Conservation (phyloP, 2,329 filamentous ascomycete species). For the Byssochlamys sp. region DNA sequence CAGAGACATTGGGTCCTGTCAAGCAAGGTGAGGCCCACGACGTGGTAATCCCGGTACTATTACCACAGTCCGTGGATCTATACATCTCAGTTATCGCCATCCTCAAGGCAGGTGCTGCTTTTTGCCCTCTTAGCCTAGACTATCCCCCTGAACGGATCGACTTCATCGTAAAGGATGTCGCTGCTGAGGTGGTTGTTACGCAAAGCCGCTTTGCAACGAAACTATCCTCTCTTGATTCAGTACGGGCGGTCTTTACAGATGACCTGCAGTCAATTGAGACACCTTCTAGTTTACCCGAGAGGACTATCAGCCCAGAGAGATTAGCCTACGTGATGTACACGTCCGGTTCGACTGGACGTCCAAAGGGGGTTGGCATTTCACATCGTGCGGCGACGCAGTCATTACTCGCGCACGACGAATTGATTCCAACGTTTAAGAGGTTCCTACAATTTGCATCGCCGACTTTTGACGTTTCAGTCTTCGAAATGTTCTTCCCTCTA, state of each 20-base stretch:
- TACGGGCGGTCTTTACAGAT: slow-evolving; percentile 15
- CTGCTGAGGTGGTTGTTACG: slow-evolving; percentile 59
- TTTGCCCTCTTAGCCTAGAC: slow-evolving; percentile 75
- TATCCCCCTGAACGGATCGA: slow-evolving; percentile 64
- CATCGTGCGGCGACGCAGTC: slow-evolving; percentile 74
- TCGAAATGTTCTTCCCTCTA: slow-evolving; percentile 86
- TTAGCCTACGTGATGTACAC: slow-evolving; percentile 90
- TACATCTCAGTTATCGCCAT: slow-evolving; percentile 71
- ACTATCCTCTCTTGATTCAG: slow-evolving; percentile 11
- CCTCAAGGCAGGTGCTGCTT: slow-evolving; percentile 71
- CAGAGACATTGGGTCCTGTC: slow-evolving; percentile 15
- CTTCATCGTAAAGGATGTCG: slow-evolving; percentile 72
- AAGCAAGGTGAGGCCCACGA: slow-evolving; percentile 2
- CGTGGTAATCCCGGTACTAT: slow-evolving; percentile 59
- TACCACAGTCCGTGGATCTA: slow-evolving; percentile 66
- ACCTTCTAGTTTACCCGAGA: slow-evolving; percentile 1
- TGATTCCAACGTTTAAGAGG: slow-evolving; percentile 65
- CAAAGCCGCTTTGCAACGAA: slow-evolving; percentile 26
- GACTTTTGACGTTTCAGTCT: slow-evolving; percentile 89
- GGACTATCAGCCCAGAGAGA: slow-evolving; percentile 18
- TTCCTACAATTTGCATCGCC: slow-evolving; percentile 89
- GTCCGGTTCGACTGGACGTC: slow-evolving; percentile 77
- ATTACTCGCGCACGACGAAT: slow-evolving; percentile 66
- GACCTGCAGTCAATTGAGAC: slow-evolving; percentile 6
- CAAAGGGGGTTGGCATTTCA: slow-evolving; percentile 77